Conservation (phyloP, 1,284 basidiomycete species). For the Takashimella tepidaria region DNA sequence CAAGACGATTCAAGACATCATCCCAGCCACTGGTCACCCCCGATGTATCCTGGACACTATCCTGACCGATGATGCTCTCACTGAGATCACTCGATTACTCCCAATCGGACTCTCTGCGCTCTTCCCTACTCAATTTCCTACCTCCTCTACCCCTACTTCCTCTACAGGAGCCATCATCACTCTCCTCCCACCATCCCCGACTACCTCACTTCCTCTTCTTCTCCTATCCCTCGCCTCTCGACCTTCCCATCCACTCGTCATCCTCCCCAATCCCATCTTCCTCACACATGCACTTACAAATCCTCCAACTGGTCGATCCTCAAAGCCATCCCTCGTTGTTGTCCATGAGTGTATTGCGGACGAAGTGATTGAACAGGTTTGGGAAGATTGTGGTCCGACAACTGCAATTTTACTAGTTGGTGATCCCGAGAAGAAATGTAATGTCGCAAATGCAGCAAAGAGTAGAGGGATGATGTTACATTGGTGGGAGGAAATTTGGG, state of each 20-base stretch:
- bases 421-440: conserved; percentile 20
- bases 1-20: conserved; percentile 37
- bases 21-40: conserved; percentile 10
- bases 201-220: conserved; percentile 32
- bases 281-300: conserved; percentile 18
- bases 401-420: conserved; percentile 33
- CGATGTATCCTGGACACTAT: conserved; percentile 37
- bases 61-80: conserved; percentile 29
- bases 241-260: conserved; percentile 27
- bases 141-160: neutral
- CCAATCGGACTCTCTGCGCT: conserved; percentile 34
- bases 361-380: conserved; percentile 29
- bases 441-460: neutral
- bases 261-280: conserved; percentile 26
- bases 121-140: conserved; percentile 29
- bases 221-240: conserved; percentile 32
- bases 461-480: conserved; percentile 26
- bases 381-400: conserved; percentile 16
- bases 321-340: conserved; percentile 27
- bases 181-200: conserved; percentile 34
- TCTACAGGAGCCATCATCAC: conserved; percentile 25
- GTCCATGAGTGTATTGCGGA: conserved; percentile 26
- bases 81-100: conserved; percentile 32
- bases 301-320: conserved; percentile 21
- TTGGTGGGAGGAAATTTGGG: conserved; percentile 44